phyloP scores from a whole-genome alignment of 2,329 filamentous ascomycete species.

The Sclerotinia spermophila region DNA sequence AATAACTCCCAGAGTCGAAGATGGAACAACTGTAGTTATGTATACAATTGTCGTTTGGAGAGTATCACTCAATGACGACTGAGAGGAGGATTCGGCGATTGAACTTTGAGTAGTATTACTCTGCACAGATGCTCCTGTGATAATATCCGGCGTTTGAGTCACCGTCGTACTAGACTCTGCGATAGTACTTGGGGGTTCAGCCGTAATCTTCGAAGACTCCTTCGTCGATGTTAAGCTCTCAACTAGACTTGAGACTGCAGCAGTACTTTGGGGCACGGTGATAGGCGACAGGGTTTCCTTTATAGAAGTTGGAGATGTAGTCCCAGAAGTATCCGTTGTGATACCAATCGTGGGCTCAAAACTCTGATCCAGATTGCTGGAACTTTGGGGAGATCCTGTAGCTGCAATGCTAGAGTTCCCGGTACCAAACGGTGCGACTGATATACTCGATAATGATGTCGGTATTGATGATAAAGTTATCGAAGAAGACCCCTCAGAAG shows the following conservation, averaged over 20 bases:
- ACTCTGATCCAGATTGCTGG: background rate
- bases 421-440: background rate
- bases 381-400: background rate
- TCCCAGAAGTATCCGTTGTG: background rate
- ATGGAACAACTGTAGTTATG: background rate
- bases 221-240: background rate
- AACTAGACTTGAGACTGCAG: background rate
- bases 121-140: background rate
- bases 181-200: background rate
- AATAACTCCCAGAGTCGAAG: background rate
- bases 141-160: background rate
- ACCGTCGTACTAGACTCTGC: background rate
- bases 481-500: background rate
- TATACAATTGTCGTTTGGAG: background rate
- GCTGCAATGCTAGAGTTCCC: background rate
- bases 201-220: background rate
- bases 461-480: no score
- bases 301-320: background rate
- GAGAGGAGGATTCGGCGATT: background rate
- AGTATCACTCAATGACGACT: background rate
- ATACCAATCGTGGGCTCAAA: background rate
- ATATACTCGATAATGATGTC: background rate
- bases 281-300: background rate
- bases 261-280: background rate
- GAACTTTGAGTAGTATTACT: background rate